Percentiles rank a stretch among this genome's conserved stretches.
These are phyloP conservation scores for Alternaria ethzedia DNA, from an alignment of 2,329 filamentous ascomycete genomes.

Conservation along the genomic window DNA sequence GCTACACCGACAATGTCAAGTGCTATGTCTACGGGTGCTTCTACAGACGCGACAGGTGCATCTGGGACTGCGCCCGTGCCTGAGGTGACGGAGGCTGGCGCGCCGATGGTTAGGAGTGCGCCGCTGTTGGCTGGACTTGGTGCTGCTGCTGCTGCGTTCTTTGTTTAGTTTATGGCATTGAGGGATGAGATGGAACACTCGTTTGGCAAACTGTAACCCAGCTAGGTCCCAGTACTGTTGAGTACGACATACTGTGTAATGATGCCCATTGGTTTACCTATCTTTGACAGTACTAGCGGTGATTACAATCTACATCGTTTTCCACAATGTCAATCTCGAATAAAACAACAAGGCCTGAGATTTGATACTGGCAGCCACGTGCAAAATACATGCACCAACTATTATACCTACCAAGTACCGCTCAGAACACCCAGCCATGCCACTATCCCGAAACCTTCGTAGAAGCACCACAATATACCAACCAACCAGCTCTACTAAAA, in stretches of 20 bases:
- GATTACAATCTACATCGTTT: too few species aligned
- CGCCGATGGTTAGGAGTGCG: neutral
- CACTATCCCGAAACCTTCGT: neutral
- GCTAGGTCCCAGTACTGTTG: too few species aligned
- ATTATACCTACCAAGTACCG: neutral
- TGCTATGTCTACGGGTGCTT: neutral
- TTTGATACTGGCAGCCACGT: neutral
- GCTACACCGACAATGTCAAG: neutral
- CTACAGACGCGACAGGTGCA: neutral
- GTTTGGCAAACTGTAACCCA: neutral
- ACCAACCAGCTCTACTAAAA: constrained; percentile 62
- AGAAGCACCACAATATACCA: neutral
- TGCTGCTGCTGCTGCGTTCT: neutral
- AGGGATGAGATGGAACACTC: neutral
- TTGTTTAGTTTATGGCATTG: neutral
- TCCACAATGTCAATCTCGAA: neutral
- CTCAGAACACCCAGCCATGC: neutral
- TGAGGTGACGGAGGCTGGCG: neutral
- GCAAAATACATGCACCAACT: neutral
- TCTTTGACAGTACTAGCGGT: too few species aligned
- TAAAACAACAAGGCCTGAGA: neutral
- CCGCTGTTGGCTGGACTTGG: neutral
- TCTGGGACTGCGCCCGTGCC: neutral
- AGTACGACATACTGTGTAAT: neutral
- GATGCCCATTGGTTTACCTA: neutral